Percentiles rank a stretch among this genome's conserved stretches.
phyloP scores from a whole-genome alignment of 345 rosid genomes.

The Melastoma malabathricum region DNA sequence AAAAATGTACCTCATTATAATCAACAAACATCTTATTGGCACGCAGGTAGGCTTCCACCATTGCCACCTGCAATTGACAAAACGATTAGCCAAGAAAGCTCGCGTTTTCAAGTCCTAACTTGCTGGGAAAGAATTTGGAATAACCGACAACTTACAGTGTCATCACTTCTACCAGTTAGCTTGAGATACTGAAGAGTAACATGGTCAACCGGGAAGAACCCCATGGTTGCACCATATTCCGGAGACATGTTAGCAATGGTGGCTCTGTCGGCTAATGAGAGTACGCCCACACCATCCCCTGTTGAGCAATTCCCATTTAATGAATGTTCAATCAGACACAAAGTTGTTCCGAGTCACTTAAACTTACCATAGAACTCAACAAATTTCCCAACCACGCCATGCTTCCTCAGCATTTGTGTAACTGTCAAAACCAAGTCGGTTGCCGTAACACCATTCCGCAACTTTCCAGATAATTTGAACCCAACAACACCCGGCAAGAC shows the following conservation, averaged over 20 bases:
- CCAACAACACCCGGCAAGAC: constrained; percentile 99
- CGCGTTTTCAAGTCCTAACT: no score
- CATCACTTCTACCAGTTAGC: constrained; percentile 96
- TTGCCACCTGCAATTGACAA: constrained; percentile 29
- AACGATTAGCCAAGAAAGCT: no score
- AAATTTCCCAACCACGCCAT: constrained; percentile 98
- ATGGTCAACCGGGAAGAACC: constrained; percentile 98
- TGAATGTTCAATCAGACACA: not conserved
- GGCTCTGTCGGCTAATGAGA: constrained; percentile 96
- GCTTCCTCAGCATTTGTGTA: constrained; percentile 97
- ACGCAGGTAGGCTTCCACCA: constrained; percentile 89
- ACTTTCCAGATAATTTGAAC: constrained; percentile 78
- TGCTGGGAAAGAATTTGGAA: no score
- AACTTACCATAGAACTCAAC: constrained; percentile 91
- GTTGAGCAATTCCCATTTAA: constrained; percentile 13
- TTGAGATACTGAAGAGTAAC: constrained; percentile 87
- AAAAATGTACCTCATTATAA: constrained; percentile 52
- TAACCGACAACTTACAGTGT: constrained; percentile 42
- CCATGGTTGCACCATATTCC: constrained; percentile 99
- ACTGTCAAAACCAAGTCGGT: constrained; percentile 96
- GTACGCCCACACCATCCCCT: constrained; percentile 89
- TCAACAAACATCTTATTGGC: constrained; percentile 97
- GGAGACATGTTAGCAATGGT: constrained; percentile 99
- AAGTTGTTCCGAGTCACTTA: not conserved
- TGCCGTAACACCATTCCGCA: constrained; percentile 85